Conservation (phyloP, 2,329 filamentous ascomycete species). For the Diaporthe helianthi region DNA sequence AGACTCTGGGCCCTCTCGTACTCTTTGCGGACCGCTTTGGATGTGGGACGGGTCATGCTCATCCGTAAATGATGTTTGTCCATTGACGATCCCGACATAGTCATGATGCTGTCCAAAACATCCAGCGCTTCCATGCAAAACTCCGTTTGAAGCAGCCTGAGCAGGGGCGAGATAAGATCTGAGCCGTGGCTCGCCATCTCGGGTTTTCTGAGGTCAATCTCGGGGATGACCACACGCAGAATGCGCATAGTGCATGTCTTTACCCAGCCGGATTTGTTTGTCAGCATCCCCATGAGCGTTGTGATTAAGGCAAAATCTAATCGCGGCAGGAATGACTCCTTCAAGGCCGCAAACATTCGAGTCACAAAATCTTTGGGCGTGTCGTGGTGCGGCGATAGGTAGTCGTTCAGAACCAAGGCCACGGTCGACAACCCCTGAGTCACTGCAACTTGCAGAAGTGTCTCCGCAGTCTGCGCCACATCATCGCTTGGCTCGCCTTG, state of each 20-base stretch:
- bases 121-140: conserved; percentile 91
- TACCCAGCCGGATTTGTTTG: conserved; percentile 88
- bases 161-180: conserved; percentile 90
- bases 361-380: conserved; percentile 77
- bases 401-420: conserved; percentile 72
- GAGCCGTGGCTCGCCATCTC: conserved; percentile 91
- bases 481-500: conserved; percentile 61
- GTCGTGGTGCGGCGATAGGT: conserved; percentile 71
- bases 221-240: conserved; percentile 81
- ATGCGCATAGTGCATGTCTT: conserved; percentile 93
- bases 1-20: conserved; percentile 93
- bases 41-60: conserved; percentile 94
- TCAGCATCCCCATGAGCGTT: conserved; percentile 89
- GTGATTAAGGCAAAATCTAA: conserved; percentile 86
- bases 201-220: conserved; percentile 90
- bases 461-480: conserved; percentile 68
- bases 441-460: conserved; percentile 76
- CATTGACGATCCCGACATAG: conserved; percentile 88
- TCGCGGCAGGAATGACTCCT: conserved; percentile 79
- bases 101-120: conserved; percentile 94
- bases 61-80: conserved; percentile 94
- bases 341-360: conserved; percentile 76
- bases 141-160: conserved; percentile 89
- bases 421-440: conserved; percentile 73
- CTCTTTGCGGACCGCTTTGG: conserved; percentile 86